Base-by-base conservation (phyloP, 2,329 filamentous ascomycete species). In the Diplodia corticola region DNA sequence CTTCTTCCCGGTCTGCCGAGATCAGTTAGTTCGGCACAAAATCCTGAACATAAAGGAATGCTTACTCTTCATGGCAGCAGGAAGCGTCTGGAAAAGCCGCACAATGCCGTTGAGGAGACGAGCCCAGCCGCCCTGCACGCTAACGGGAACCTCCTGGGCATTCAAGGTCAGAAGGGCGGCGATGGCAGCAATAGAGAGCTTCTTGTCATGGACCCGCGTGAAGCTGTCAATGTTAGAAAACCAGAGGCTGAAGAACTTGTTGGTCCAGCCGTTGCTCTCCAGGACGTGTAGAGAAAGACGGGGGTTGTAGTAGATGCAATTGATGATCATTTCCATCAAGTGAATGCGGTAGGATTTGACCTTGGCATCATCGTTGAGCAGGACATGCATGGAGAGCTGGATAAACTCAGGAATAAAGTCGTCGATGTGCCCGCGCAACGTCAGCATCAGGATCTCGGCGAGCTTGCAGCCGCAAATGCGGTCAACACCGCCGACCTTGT, bases 161-260 rank as follows among this genome's bases (percentile, higher is more conserved):
- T 86, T 88, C 67, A 99, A 81, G 53, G 89, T 91, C 61, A 99
- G 86, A 12, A 99, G 86, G 5, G 92, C 86, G 67, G 91, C 90
- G 72, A 99, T 98, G 54, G 93, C 94, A 20, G 93, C 91, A 72
- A 99, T 97, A 69, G 92, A 97, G 28, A 99, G 84, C 84, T 97
- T 99, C 86, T 99, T 99, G 83, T 99, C 95, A 77, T 99, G 95
- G 2, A 99, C 95, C 49, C 95, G 87, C 63, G 88, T 91, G 81
- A 99, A 98, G 73, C 88, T 89, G 69, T 96, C 91, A 81, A 99
- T 99, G 80, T 89, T 96, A 49, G 92, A 92, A 79, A 99, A 99
- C 95, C 95, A 99, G 67, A 96, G 82, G 79, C 92, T 97, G 83
- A 99, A 99, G 82, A 99, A 99, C 76, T 96, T 96, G 81, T 98